A percentile compares a stretch with the other conserved stretches of the same genome.
These are phyloP conservation scores for Candida odintsovae DNA, from an alignment of 805 yeast genomes.

Conservation along the genomic window DNA sequence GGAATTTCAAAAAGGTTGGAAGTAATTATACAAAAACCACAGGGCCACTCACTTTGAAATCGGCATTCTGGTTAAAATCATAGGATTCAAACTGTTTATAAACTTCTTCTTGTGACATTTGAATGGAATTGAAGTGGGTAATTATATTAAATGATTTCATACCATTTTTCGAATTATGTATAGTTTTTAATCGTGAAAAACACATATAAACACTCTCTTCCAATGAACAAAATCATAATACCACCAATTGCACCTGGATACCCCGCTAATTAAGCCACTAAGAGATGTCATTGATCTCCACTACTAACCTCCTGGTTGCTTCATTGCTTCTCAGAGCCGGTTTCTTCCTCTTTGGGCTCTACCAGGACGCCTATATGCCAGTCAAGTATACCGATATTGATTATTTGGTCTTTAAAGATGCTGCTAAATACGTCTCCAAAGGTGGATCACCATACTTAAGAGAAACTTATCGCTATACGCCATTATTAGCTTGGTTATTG, in stretches of 20 bases:
- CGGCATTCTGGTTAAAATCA: slow-evolving; percentile 18
- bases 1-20: neutral
- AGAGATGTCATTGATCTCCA: neutral
- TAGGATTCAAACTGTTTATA: slow-evolving; percentile 21
- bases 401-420: slow-evolving; percentile 90
- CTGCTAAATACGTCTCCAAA: slow-evolving; percentile 59
- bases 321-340: slow-evolving; percentile 42
- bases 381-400: slow-evolving; percentile 93
- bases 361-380: slow-evolving; percentile 76
- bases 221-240: too few relatives aligned
- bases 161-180: too few relatives aligned
- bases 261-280: neutral
- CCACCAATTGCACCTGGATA: too few relatives aligned
- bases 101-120: slow-evolving; percentile 14
- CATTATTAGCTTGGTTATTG: slow-evolving; percentile 78
- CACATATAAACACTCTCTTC: too few relatives aligned
- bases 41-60: slow-evolving; percentile 22
- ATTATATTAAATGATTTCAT: too few relatives aligned
- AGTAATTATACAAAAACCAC: too few relatives aligned
- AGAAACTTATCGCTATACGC: slow-evolving; percentile 92
- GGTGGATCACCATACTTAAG: slow-evolving; percentile 69
- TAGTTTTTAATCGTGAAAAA: too few relatives aligned
- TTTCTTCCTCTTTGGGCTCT: slow-evolving; percentile 73
- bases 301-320: slow-evolving; percentile 8
- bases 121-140: too few relatives aligned